Evolutionary conservation across 1,139 yeast genomes (phyloP).

Genomic region (Sugiyamaella grinbergsii): DNA sequence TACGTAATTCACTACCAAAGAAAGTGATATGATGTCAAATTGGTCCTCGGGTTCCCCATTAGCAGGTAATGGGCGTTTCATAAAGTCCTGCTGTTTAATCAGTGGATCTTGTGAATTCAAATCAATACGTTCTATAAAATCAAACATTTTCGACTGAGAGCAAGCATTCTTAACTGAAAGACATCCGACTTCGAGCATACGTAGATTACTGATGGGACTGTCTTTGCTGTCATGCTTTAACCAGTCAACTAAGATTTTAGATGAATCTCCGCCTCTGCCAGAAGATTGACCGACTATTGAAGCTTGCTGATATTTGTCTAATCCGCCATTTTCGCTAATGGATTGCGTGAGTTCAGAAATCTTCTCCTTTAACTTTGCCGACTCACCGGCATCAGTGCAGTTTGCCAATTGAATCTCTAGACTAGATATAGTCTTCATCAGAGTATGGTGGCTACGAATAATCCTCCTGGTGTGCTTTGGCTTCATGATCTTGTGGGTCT

Average conservation of each 20-base stretch:
- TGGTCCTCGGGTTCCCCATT: constrained; percentile 29
- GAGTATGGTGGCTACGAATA: constrained; percentile 42
- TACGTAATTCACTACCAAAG: constrained; percentile 85
- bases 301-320: constrained; percentile 75
- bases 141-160: constrained; percentile 47
- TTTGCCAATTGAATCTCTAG: constrained; percentile 26
- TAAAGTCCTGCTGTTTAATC: constrained; percentile 78
- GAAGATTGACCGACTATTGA: constrained; percentile 79
- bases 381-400: constrained; percentile 10
- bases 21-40: constrained; percentile 74
- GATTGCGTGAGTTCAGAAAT: constrained; percentile 25
- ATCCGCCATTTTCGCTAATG: constrained; percentile 45
- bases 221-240: constrained; percentile 40
- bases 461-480: constrained; percentile 38
- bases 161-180: constrained; percentile 68
- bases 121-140: constrained; percentile 64
- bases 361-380: constrained; percentile 17
- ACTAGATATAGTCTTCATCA: constrained; percentile 39
- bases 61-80: constrained; percentile 73
- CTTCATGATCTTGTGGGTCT: constrained; percentile 27
- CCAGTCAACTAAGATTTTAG: constrained; percentile 75
- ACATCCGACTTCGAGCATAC: constrained; percentile 82
- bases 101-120: constrained; percentile 74
- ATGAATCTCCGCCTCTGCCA: constrained; percentile 87
- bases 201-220: constrained; percentile 22